These are phyloP conservation scores for Circinella minor DNA, from an alignment of 371 early-diverging fungal species.

Conservation along the genomic window DNA sequence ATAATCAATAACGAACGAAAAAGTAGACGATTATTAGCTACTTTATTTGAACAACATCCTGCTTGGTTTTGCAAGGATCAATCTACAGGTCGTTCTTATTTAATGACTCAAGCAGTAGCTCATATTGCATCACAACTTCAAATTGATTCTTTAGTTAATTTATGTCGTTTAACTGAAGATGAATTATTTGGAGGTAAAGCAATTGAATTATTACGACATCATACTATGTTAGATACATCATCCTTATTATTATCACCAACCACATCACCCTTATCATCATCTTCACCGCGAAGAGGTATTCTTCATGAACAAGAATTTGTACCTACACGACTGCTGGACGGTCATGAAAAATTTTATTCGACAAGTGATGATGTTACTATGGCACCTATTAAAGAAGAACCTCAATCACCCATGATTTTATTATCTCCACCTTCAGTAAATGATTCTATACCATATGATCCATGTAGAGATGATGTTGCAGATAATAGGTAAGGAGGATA, in stretches of 20 bases:
- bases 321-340: constrained; percentile 17
- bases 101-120: constrained; percentile 23
- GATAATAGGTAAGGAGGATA: constrained; percentile 17
- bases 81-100: constrained; percentile 18
- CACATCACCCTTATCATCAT: no score
- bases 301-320: constrained; percentile 21
- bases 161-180: constrained; percentile 22
- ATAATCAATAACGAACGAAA: neutral
- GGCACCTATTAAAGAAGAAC: neutral
- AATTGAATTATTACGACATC: neutral
- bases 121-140: constrained; percentile 13
- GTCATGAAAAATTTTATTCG: constrained; percentile 12
- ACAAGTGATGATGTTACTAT: neutral
- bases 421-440: constrained; percentile 21
- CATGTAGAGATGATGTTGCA: constrained; percentile 24
- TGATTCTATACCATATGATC: constrained; percentile 18
- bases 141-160: constrained; percentile 15
- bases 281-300: neutral
- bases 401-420: constrained; percentile 12
- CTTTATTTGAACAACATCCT: constrained; percentile 18
- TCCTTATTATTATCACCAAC: neutral
- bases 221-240: neutral
- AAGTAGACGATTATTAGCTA: neutral
- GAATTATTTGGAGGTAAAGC: constrained; percentile 10
- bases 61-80: constrained; percentile 28